These are phyloP conservation scores for Calonectria hongkongensis DNA, from an alignment of 2,329 filamentous ascomycete genomes.

Conservation along the genomic window DNA sequence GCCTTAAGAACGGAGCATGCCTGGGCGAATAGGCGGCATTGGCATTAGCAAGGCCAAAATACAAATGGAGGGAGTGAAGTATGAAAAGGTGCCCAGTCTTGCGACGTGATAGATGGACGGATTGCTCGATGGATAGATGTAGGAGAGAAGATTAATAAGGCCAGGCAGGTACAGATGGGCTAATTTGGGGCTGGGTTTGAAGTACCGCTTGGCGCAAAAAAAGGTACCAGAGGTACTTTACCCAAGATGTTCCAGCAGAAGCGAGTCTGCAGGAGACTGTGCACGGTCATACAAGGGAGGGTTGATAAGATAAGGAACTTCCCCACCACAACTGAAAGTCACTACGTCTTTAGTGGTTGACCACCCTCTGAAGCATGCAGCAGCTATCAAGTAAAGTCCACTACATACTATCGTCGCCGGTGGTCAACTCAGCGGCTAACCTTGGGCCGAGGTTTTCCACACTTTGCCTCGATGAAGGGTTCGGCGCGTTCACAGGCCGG, in stretches of 20 bases:
- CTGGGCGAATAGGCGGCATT: conserved; percentile 4
- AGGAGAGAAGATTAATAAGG: conserved; percentile 38
- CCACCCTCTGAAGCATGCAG: neutral
- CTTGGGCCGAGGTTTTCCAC: conserved; percentile 51
- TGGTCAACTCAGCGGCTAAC: neutral
- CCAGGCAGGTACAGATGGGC: conserved; percentile 33
- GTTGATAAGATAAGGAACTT: conserved; percentile 39
- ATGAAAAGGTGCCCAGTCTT: neutral
- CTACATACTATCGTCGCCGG: neutral
- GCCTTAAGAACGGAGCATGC: conserved; percentile 20
- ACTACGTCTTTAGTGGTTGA: neutral
- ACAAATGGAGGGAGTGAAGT: neutral
- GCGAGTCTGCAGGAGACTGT: neutral
- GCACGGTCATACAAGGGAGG: conserved; percentile 21
- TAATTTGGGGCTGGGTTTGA: conserved; percentile 34
- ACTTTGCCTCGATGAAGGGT: conserved; percentile 14
- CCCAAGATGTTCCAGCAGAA: conserved; percentile 5
- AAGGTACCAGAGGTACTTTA: conserved; percentile 28
- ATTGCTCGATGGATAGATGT: conserved; percentile 28
- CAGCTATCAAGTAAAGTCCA: conserved; percentile 2
- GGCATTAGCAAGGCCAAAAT: neutral
- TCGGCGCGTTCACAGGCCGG: conserved; percentile 24
- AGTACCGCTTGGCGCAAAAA: conserved; percentile 34
- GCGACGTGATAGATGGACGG: conserved; percentile 13
- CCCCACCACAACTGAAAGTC: neutral